Evolutionary conservation across 1,139 yeast genomes (phyloP).

Genomic region (Suhomyces coccinellae): DNA sequence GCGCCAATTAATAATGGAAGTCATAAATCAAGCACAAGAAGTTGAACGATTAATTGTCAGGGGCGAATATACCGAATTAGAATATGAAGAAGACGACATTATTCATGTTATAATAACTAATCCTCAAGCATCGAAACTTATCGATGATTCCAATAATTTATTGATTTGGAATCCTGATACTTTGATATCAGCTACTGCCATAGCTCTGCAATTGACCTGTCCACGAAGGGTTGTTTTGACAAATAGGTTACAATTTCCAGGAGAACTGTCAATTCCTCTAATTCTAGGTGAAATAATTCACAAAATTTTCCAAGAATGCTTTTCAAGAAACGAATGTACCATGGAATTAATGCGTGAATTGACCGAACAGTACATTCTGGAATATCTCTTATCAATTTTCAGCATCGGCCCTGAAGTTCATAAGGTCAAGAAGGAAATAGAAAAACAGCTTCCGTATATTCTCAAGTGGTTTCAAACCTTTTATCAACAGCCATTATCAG

Average conservation of each 20-base stretch:
- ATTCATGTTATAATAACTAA: slow-evolving; percentile 59
- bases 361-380: slow-evolving; percentile 47
- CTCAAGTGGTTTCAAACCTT: slow-evolving; percentile 62
- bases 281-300: slow-evolving; percentile 82
- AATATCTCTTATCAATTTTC: slow-evolving; percentile 51
- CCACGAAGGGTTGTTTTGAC: slow-evolving; percentile 67
- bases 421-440: slow-evolving; percentile 47
- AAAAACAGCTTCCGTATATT: slow-evolving; percentile 56
- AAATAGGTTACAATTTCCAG: slow-evolving; percentile 55
- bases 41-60: slow-evolving; percentile 43
- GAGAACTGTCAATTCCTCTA: slow-evolving; percentile 57
- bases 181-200: slow-evolving; percentile 75
- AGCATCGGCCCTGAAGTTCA: slow-evolving; percentile 55
- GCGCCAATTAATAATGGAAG: slow-evolving; percentile 53
- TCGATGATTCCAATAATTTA: slow-evolving; percentile 62
- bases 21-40: slow-evolving; percentile 35
- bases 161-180: slow-evolving; percentile 83
- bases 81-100: slow-evolving; percentile 49
- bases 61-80: slow-evolving; percentile 51
- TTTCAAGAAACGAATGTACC: slow-evolving; percentile 45
- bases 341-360: slow-evolving; percentile 44
- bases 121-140: slow-evolving; percentile 35
- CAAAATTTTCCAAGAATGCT: slow-evolving; percentile 69
- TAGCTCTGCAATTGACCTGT: slow-evolving; percentile 76
- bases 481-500: slow-evolving; percentile 28